Percentiles rank a stretch among this genome's conserved stretches.
phyloP scores from a whole-genome alignment of 257 asterid species.

The Pogostemon cablin region DNA sequence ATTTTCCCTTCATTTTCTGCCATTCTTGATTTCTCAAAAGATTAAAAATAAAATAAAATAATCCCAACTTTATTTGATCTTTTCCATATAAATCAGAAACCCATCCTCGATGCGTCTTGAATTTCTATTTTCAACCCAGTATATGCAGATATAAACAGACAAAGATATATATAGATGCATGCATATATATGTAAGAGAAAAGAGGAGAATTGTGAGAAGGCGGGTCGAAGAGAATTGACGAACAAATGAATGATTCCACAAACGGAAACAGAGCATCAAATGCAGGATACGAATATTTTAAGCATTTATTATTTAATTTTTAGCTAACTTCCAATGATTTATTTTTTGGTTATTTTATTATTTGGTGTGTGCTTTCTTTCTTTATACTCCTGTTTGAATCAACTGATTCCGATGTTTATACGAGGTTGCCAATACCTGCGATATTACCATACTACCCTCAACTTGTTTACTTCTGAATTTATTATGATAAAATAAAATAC shows the following conservation, averaged over 20 bases:
- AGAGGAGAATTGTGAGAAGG: conserved; percentile 38
- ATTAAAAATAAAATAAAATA: conserved; percentile 31
- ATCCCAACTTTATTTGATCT: conserved; percentile 30
- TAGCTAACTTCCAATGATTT: conserved; percentile 27
- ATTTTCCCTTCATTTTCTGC: conserved; percentile 64
- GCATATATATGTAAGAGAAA: conserved; percentile 13
- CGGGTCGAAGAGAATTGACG: conserved; percentile 32
- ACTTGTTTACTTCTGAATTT: background rate
- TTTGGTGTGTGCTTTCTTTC: conserved; percentile 19
- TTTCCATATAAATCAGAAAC: conserved; percentile 28
- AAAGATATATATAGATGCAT: conserved; percentile 23
- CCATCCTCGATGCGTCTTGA: conserved; percentile 36
- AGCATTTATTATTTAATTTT: conserved; percentile 18
- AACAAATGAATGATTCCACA: conserved; percentile 58
- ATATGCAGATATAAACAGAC: conserved; percentile 24
- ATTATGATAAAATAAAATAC: too few relatives aligned
- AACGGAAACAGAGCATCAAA: conserved; percentile 80
- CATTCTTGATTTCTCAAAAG: conserved; percentile 39
- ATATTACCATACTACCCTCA: conserved; percentile 36
- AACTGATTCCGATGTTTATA: conserved; percentile 40
- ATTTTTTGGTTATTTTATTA: conserved; percentile 31
- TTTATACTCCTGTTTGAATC: too few relatives aligned
- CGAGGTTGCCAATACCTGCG: conserved; percentile 27
- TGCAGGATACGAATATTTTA: conserved; percentile 37
- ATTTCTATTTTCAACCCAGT: conserved; percentile 27